Evolutionary conservation across 1,284 basidiomycete genomes (phyloP).

Genomic region (Cerrena zonata): DNA sequence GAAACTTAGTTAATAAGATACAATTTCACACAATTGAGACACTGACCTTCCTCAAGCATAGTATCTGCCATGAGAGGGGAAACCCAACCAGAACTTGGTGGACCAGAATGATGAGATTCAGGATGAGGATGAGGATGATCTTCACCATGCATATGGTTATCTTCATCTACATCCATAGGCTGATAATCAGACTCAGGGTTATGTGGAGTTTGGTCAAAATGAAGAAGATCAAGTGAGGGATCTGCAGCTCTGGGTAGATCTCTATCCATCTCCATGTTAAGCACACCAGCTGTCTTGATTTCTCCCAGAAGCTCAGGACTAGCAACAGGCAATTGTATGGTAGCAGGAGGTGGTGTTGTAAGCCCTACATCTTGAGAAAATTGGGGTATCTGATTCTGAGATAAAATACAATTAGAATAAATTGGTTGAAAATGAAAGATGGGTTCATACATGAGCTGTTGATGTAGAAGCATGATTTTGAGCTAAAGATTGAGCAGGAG

Average conservation of each 20-base stretch:
- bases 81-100: conserved; percentile 4
- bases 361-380: background rate
- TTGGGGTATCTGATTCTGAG: background rate
- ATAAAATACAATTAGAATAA: background rate
- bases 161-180: background rate
- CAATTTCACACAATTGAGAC: too few relatives aligned
- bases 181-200: background rate
- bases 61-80: too few relatives aligned
- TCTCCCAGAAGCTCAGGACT: conserved; percentile 6
- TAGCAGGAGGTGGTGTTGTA: background rate
- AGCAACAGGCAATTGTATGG: background rate
- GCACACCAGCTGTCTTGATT: conserved; percentile 13
- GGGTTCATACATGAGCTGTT: background rate
- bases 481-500: background rate
- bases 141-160: background rate
- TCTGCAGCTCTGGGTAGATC: background rate
- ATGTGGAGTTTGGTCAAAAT: background rate
- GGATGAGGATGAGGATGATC: background rate
- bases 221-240: background rate
- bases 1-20: too few relatives aligned
- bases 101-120: background rate
- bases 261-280: conserved; percentile 9
- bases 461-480: background rate
- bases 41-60: too few relatives aligned
- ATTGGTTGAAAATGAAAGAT: background rate